Conservation (phyloP, 2,329 filamentous ascomycete genomes). For the Ceratocystis lukuohia region DNA sequence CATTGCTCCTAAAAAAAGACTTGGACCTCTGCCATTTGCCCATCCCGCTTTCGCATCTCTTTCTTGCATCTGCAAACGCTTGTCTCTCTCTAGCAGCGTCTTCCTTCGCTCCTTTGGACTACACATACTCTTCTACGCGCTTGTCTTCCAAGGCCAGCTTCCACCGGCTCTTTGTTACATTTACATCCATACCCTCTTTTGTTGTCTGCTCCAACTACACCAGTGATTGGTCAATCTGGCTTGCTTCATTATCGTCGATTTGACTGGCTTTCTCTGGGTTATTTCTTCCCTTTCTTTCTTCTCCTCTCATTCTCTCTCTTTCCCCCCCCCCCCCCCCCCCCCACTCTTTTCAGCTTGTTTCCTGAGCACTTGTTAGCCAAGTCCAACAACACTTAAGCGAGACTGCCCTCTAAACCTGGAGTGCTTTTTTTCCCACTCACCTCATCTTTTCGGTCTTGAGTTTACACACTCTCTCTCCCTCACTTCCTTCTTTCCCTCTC, state of each 20-base stretch:
- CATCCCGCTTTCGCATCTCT: background rate
- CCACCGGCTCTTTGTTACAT: slow-evolving; percentile 7
- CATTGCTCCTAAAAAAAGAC: slow-evolving; percentile 4
- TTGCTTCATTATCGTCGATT: slow-evolving; percentile 1
- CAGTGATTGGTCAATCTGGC: slow-evolving; percentile 4
- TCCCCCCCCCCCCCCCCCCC: background rate
- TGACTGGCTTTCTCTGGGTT: background rate
- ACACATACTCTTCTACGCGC: slow-evolving; percentile 13
- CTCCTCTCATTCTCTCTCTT: too few species aligned
- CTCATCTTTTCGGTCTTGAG: slow-evolving; percentile 4
- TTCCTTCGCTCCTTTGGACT: slow-evolving; percentile 5
- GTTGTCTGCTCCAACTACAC: slow-evolving; percentile 6
- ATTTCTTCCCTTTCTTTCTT: slow-evolving; percentile 7
- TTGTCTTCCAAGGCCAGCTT: slow-evolving; percentile 5
- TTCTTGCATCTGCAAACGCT: slow-evolving; percentile 7
- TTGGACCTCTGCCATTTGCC: background rate
- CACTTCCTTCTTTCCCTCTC: background rate
- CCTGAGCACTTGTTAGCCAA: slow-evolving; percentile 8
- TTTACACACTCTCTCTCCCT: too few species aligned
- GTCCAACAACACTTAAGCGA: slow-evolving; percentile 13
- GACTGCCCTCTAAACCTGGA: slow-evolving; percentile 4
- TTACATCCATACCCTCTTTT: background rate
- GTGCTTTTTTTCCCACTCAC: slow-evolving; percentile 4
- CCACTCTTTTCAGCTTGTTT: slow-evolving; percentile 17
- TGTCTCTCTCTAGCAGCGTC: slow-evolving; percentile 2